These are phyloP conservation scores for Beauveria caledonica DNA, from an alignment of 2,329 filamentous ascomycete genomes.

Conservation along the genomic window DNA sequence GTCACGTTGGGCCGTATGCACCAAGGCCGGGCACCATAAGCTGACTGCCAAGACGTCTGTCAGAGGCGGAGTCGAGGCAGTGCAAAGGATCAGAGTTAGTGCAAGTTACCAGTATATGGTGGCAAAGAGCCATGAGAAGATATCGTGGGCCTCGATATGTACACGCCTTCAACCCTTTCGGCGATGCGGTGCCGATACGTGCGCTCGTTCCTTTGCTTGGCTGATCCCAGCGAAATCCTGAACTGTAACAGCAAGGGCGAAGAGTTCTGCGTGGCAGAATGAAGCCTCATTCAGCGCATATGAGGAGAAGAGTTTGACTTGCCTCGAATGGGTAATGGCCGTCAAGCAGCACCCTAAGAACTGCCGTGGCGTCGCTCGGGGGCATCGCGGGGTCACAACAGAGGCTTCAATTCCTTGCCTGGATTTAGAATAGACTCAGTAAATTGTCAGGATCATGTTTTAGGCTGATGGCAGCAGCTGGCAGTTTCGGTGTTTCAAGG, in stretches of 20 bases:
- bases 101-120: too few relatives aligned
- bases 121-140: too few relatives aligned
- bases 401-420: background rate
- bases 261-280: background rate
- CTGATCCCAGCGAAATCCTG: too few relatives aligned
- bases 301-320: background rate
- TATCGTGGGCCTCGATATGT: too few relatives aligned
- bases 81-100: background rate
- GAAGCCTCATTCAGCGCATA: background rate
- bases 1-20: background rate
- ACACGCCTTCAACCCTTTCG: too few relatives aligned
- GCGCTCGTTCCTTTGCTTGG: too few relatives aligned
- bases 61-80: background rate
- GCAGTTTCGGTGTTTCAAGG: background rate
- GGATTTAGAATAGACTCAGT: background rate
- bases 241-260: too few relatives aligned
- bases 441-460: background rate
- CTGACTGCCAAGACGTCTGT: conserved; percentile 1
- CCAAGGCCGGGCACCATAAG: background rate
- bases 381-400: background rate
- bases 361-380: background rate
- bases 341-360: background rate
- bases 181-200: too few relatives aligned
- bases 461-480: background rate
- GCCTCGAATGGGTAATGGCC: background rate